A percentile compares a stretch with the other conserved stretches of the same genome.
Evolutionary conservation across 2,329 filamentous ascomycete species (phyloP).

Genomic region (Sporothrix euskadiensis): DNA sequence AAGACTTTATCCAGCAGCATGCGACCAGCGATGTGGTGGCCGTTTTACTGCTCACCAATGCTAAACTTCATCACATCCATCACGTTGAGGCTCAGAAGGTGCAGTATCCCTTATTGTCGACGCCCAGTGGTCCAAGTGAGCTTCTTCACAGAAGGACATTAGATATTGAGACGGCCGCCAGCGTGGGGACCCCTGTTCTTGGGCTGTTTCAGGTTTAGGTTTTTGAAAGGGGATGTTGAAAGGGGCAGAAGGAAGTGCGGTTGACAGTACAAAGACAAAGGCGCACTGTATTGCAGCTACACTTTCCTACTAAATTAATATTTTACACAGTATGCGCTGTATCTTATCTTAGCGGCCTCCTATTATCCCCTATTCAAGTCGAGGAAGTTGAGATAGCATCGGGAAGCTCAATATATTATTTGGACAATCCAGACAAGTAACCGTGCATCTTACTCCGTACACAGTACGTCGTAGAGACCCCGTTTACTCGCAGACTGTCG

Average conservation of each 20-base stretch:
- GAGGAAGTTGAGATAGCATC: background rate
- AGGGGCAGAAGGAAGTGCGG: background rate
- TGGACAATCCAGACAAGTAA: background rate
- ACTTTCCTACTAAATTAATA: background rate
- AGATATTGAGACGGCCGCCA: background rate
- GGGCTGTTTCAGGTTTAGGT: constrained; percentile 17
- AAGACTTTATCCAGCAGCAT: background rate
- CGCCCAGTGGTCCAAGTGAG: background rate
- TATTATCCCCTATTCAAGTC: background rate
- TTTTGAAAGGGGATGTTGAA: background rate
- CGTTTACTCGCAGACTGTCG: background rate
- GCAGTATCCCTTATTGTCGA: background rate
- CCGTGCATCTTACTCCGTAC: background rate
- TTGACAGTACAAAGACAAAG: background rate
- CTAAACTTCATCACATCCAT: background rate
- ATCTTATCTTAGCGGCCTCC: constrained; percentile 16
- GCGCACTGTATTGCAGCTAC: background rate
- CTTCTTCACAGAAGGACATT: background rate
- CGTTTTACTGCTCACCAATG: background rate
- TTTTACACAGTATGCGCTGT: background rate
- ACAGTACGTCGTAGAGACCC: background rate
- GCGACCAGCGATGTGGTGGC: background rate
- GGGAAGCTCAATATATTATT: background rate
- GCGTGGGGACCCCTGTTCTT: background rate
- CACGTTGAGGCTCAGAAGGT: background rate